Evolutionary conservation across 2,329 filamentous ascomycete species (phyloP).

Genomic region (Microcyclospora tardicrescens): DNA sequence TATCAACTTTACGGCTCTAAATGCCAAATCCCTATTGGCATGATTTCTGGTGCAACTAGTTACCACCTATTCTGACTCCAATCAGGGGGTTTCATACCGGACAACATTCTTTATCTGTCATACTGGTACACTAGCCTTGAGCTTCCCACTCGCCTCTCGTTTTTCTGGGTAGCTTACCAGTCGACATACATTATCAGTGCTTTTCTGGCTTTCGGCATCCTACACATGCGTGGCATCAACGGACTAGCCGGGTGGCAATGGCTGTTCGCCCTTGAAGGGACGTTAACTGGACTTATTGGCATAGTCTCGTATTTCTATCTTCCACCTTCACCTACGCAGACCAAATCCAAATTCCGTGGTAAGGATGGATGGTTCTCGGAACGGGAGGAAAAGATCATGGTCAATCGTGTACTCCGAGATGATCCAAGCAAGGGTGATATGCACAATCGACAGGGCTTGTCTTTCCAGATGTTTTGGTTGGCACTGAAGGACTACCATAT

Average conservation of each 20-base stretch:
- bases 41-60: too few species aligned
- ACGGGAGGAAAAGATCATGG: slow-evolving; percentile 49
- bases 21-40: too few species aligned
- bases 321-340: slow-evolving; percentile 48
- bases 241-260: slow-evolving; percentile 45
- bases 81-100: slow-evolving; percentile 51
- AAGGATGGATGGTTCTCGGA: slow-evolving; percentile 50
- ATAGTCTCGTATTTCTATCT: slow-evolving; percentile 43
- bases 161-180: slow-evolving; percentile 56
- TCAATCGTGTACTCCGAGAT: slow-evolving; percentile 49
- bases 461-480: slow-evolving; percentile 34
- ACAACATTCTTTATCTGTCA: slow-evolving; percentile 53
- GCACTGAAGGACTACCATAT: slow-evolving; percentile 44
- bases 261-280: slow-evolving; percentile 47
- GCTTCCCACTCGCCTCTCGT: slow-evolving; percentile 52
- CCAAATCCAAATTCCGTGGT: slow-evolving; percentile 46
- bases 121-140: slow-evolving; percentile 67
- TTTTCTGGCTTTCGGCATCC: slow-evolving; percentile 43
- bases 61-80: too few species aligned
- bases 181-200: slow-evolving; percentile 43
- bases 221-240: slow-evolving; percentile 32
- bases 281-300: slow-evolving; percentile 42
- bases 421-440: slow-evolving; percentile 49
- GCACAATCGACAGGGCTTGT: slow-evolving; percentile 46
- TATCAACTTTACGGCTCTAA: too few species aligned